Percentiles rank a stretch among this genome's conserved stretches.
These are phyloP conservation scores for Termitomyces sp. DNA, from an alignment of 768 basidiomycete species.

Conservation along the genomic window DNA sequence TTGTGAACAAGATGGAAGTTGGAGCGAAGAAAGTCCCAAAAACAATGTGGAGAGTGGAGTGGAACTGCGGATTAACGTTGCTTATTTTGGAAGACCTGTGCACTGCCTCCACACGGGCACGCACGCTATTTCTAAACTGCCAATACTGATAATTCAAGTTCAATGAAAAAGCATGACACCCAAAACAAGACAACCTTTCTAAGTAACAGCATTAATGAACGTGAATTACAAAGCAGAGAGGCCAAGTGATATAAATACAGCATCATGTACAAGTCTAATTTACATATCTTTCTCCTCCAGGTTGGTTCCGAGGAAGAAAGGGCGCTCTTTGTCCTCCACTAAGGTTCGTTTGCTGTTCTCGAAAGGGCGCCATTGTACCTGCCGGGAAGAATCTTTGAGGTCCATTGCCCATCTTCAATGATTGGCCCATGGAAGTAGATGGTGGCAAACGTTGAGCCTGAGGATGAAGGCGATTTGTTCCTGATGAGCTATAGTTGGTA, in stretches of 20 bases:
- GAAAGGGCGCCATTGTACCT: constrained; percentile 20
- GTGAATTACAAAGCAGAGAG: not conserved
- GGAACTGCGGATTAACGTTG: not conserved
- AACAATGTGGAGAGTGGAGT: not conserved
- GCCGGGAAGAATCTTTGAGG: constrained; percentile 18
- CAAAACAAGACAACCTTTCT: not conserved
- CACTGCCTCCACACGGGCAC: constrained; percentile 2
- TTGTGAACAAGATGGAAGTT: not conserved
- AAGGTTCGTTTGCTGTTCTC: constrained; percentile 14
- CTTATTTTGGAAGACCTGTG: constrained; percentile 5
- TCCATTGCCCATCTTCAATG: constrained; percentile 12
- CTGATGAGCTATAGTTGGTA: constrained; percentile 5
- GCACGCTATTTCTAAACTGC: not conserved
- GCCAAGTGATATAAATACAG: not conserved
- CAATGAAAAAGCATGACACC: not conserved
- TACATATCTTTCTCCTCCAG: constrained; percentile 6
- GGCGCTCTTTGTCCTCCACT: constrained; percentile 45
- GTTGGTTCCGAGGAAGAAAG: constrained; percentile 32
- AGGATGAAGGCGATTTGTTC: constrained; percentile 9
- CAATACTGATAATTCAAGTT: not conserved
- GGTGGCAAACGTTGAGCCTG: constrained; percentile 6
- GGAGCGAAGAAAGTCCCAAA: not conserved
- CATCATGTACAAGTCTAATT: not conserved
- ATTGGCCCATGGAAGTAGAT: constrained; percentile 4
- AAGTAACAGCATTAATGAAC: not conserved